Evolutionary conservation across 331 rosid species (phyloP).

Genomic region (Quercus phellos): DNA sequence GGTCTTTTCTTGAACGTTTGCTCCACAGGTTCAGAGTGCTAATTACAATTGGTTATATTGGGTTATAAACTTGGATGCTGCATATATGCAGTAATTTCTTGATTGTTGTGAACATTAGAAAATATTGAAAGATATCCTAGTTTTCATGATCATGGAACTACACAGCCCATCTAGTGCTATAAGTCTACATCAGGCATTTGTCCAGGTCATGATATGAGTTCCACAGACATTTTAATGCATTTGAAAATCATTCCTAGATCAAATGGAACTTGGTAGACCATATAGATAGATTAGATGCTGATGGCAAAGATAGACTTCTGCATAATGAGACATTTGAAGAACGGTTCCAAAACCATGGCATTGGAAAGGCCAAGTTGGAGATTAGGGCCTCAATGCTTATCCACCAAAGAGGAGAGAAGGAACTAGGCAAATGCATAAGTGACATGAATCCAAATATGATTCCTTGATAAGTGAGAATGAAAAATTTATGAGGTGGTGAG

Average conservation of each 20-base stretch:
- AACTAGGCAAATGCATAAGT: background rate
- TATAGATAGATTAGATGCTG: background rate
- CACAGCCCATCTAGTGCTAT: background rate
- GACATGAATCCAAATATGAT: background rate
- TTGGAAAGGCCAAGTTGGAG: background rate
- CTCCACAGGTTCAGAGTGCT: background rate
- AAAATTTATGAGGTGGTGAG: background rate
- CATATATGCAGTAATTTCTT: background rate
- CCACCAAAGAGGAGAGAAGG: too few species aligned
- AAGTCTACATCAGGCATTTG: background rate
- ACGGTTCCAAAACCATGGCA: background rate
- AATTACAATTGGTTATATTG: background rate
- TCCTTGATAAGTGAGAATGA: background rate
- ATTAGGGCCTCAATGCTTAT: background rate
- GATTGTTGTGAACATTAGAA: background rate
- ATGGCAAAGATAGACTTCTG: background rate
- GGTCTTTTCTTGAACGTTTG: background rate
- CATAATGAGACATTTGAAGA: background rate
- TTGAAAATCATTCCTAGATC: background rate
- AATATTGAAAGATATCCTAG: background rate
- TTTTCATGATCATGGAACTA: constrained; percentile 14
- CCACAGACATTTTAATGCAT: background rate
- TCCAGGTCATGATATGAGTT: background rate
- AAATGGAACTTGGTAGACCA: background rate
- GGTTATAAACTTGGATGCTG: background rate